A percentile compares a stretch with the other conserved stretches of the same genome.
Conservation (phyloP, 2,329 filamentous ascomycete species). For the Reticulascus tulasneorum region DNA sequence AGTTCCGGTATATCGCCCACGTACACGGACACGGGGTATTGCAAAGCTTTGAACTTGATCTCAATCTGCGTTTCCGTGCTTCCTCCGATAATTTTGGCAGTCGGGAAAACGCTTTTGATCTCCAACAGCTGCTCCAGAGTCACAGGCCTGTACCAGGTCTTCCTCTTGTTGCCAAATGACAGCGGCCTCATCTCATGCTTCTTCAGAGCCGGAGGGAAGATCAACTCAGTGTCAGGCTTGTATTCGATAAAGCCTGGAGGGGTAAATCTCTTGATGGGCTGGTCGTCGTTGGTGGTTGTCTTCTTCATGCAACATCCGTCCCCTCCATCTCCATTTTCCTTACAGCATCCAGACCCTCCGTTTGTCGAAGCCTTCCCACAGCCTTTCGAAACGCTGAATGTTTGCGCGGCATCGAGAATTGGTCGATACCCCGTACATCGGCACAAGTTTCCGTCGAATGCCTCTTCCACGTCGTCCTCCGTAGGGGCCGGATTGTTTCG, state of each 20-base stretch:
- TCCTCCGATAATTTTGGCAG: constrained; percentile 90
- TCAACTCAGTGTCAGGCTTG: constrained; percentile 87
- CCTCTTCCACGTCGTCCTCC: constrained; percentile 85
- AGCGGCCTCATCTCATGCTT: constrained; percentile 80
- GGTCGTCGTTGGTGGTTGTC: constrained; percentile 40
- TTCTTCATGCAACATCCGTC: constrained; percentile 69
- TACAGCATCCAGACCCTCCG: constrained; percentile 62
- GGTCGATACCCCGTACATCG: constrained; percentile 93
- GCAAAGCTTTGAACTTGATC: constrained; percentile 93
- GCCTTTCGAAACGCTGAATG: constrained; percentile 60
- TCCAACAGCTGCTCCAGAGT: constrained; percentile 83
- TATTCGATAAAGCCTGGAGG: constrained; percentile 92
- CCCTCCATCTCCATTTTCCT: constrained; percentile 53
- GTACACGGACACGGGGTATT: constrained; percentile 85
- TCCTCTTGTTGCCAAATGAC: constrained; percentile 89
- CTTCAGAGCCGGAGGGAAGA: constrained; percentile 82
- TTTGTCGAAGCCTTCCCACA: constrained; percentile 48
- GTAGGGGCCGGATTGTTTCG: constrained; percentile 77
- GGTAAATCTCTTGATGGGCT: constrained; percentile 66
- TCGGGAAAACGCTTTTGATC: constrained; percentile 81
- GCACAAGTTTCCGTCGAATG: constrained; percentile 94
- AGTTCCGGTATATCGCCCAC: constrained; percentile 92
- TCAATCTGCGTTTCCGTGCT: constrained; percentile 98
- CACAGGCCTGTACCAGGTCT: constrained; percentile 88
- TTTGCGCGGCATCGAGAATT: constrained; percentile 90